Conservation (phyloP, 345 rosid genomes). For the Syzygium grande region DNA sequence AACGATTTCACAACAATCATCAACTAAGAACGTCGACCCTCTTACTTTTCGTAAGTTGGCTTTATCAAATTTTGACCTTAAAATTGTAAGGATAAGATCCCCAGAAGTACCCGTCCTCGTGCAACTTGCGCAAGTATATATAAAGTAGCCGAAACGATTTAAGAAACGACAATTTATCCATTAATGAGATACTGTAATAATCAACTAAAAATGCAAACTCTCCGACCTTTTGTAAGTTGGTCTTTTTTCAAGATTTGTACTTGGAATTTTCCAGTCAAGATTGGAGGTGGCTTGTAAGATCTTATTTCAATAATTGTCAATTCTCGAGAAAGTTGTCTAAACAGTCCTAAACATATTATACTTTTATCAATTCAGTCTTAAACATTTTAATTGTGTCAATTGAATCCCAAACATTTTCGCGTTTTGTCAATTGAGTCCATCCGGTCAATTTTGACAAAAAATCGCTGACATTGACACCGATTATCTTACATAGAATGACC, state of each 20-base stretch:
- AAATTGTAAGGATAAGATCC: neutral
- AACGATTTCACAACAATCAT: neutral
- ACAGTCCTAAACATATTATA: too few relatives aligned
- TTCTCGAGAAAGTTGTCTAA: too few relatives aligned
- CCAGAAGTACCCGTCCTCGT: neutral
- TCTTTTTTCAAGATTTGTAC: neutral
- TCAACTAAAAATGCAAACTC: neutral
- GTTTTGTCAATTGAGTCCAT: too few relatives aligned
- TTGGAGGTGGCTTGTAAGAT: conserved; percentile 2
- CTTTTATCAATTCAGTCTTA: too few relatives aligned
- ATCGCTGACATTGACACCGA: too few relatives aligned
- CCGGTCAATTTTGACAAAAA: too few relatives aligned
- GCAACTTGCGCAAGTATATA: neutral
- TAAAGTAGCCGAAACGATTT: neutral
- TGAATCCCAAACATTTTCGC: too few relatives aligned
- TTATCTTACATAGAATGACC: too few relatives aligned
- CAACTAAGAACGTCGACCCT: neutral
- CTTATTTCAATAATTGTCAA: neutral
- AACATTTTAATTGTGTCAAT: too few relatives aligned
- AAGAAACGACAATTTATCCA: neutral
- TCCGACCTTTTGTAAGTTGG: neutral
- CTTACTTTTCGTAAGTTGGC: neutral
- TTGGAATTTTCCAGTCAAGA: neutral
- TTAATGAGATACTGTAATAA: neutral
- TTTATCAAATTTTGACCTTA: neutral